Evolutionary conservation across 495 filamentous ascomycete genomes (phyloP).

Genomic region (Talaromyces adpressus): DNA sequence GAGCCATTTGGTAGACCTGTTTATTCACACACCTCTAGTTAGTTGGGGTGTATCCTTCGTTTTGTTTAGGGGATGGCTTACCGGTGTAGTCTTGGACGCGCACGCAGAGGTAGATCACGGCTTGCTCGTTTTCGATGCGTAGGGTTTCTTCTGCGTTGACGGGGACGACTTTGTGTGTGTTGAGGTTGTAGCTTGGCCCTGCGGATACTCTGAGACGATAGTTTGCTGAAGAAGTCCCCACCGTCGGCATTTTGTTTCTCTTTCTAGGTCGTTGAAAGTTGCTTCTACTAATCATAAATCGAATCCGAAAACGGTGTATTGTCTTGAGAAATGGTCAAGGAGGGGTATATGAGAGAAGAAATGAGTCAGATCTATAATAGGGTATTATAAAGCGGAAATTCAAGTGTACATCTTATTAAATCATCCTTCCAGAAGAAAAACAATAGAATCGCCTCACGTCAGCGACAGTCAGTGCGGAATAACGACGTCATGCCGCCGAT

Average conservation of each 20-base stretch:
- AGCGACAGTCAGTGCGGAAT: neutral
- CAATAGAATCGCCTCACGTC: neutral
- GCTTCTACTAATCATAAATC: neutral
- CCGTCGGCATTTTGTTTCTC: neutral
- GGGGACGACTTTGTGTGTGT: conserved; percentile 56
- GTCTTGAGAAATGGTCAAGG: neutral
- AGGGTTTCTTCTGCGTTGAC: conserved; percentile 61
- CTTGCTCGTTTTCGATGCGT: conserved; percentile 51
- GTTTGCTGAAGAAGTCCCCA: conserved; percentile 10
- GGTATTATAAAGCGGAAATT: neutral
- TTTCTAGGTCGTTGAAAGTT: neutral
- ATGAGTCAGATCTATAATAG: neutral
- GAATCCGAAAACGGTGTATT: neutral
- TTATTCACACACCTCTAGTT: conserved; percentile 20
- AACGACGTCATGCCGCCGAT: neutral
- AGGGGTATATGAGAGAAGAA: neutral
- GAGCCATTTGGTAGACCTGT: conserved; percentile 51
- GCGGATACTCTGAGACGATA: conserved; percentile 44
- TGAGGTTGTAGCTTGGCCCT: conserved; percentile 62
- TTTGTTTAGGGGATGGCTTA: conserved; percentile 15
- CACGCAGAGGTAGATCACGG: conserved; percentile 58
- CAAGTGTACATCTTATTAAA: neutral
- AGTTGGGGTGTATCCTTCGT: neutral
- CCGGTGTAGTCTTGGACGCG: conserved; percentile 58
- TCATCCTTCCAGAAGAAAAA: neutral